These are phyloP conservation scores for Phytopythium vexans DNA, from an alignment of 352 stramenopile genomes.

Conservation along the genomic window DNA sequence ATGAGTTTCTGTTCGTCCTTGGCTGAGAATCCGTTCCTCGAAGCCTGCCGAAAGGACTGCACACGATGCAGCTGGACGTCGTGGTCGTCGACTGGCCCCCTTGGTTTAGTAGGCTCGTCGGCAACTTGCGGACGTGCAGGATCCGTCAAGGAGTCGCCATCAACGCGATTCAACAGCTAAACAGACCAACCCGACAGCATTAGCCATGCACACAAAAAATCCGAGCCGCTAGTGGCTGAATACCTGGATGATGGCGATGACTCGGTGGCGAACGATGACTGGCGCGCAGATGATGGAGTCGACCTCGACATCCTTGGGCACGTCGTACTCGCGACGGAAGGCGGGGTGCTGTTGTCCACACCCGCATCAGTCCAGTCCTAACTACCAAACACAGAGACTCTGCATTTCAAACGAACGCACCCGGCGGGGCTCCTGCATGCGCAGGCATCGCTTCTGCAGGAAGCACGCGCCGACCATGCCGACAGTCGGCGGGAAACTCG, in stretches of 20 bases:
- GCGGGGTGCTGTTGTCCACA: slow-evolving; percentile 33
- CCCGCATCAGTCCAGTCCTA: background rate
- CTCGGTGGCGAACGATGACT: slow-evolving; percentile 47
- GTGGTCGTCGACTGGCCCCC: slow-evolving; percentile 19
- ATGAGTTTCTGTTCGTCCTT: slow-evolving; percentile 71
- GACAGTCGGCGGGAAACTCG: slow-evolving; percentile 48
- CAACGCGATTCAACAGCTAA: slow-evolving; percentile 53
- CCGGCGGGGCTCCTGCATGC: slow-evolving; percentile 52
- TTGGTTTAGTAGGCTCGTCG: slow-evolving; percentile 1
- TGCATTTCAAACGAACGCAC: slow-evolving; percentile 13
- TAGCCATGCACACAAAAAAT: background rate
- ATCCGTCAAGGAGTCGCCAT: slow-evolving; percentile 14
- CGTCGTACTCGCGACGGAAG: slow-evolving; percentile 61
- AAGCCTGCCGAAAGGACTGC: slow-evolving; percentile 20
- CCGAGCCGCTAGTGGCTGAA: too few species aligned
- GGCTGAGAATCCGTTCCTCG: slow-evolving; percentile 35
- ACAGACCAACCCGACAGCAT: background rate
- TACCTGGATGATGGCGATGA: slow-evolving; percentile 58
- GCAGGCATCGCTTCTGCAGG: slow-evolving; percentile 46
- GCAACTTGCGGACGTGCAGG: slow-evolving; percentile 4
- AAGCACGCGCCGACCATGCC: slow-evolving; percentile 59
- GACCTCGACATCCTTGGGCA: slow-evolving; percentile 40
- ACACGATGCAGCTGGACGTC: slow-evolving; percentile 41
- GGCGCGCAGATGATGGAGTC: slow-evolving; percentile 58
- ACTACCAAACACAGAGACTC: background rate